A percentile compares a stretch with the other conserved stretches of the same genome.
phyloP scores from a whole-genome alignment of 1,139 yeast genomes.

The Sugiyamaella pinicola region DNA sequence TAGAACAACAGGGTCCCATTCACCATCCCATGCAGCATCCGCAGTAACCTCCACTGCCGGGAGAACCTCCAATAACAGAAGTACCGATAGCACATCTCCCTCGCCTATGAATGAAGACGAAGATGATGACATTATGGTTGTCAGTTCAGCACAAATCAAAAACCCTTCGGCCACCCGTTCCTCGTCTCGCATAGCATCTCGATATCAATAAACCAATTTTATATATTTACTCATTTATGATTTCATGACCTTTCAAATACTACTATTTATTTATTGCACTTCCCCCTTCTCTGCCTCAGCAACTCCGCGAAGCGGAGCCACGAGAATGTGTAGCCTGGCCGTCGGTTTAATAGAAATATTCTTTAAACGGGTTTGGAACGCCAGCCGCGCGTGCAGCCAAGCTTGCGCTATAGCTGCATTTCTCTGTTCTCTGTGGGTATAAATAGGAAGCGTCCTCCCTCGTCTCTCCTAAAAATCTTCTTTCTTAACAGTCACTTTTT shows the following conservation, averaged over 20 bases:
- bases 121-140: slow-evolving; percentile 15
- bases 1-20: neutral
- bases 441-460: neutral
- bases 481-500: slow-evolving; percentile 6
- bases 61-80: neutral
- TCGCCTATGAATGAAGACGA: slow-evolving; percentile 3
- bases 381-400: neutral
- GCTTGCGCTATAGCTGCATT: neutral
- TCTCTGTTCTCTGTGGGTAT: neutral
- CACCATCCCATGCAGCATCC: neutral
- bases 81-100: neutral
- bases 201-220: neutral
- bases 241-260: neutral
- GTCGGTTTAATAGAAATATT: too few species aligned
- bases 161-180: slow-evolving; percentile 4
- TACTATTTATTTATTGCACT: slow-evolving; percentile 5
- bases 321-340: too few species aligned
- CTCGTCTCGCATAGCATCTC: slow-evolving; percentile 11
- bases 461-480: neutral
- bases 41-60: neutral
- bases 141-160: slow-evolving; percentile 5
- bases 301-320: too few species aligned
- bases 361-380: too few species aligned
- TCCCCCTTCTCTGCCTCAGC: too few species aligned
- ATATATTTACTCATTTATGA: neutral